Conservation (phyloP, 768 basidiomycete species). For the Serendipita sp. region DNA sequence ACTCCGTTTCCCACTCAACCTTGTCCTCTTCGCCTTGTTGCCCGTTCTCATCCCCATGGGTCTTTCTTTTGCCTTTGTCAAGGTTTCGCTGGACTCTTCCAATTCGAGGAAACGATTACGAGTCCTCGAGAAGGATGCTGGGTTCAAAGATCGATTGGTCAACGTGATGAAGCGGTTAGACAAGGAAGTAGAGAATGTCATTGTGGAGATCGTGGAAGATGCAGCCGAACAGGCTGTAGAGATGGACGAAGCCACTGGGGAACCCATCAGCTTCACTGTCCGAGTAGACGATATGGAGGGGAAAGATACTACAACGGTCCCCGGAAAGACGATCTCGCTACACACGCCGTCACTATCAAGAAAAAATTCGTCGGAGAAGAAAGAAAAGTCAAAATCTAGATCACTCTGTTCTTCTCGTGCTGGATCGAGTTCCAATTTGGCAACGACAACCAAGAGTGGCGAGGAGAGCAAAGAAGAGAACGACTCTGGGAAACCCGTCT, state of each 20-base stretch:
- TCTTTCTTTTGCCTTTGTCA: constrained; percentile 36
- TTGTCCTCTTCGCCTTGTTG: constrained; percentile 44
- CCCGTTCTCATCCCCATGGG: constrained; percentile 52
- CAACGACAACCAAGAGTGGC: background rate
- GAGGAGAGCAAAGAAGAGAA: background rate
- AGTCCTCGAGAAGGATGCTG: constrained; percentile 33
- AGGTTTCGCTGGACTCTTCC: constrained; percentile 40
- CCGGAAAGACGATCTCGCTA: background rate
- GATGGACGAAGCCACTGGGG: background rate
- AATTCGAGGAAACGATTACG: constrained; percentile 50
- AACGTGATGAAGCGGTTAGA: constrained; percentile 11
- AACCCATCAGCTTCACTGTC: constrained; percentile 12
- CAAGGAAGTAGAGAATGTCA: constrained; percentile 33
- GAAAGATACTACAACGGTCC: background rate
- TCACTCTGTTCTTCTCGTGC: background rate
- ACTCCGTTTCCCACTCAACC: constrained; percentile 49
- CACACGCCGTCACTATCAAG: background rate
- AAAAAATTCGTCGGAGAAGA: background rate
- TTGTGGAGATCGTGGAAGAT: constrained; percentile 42
- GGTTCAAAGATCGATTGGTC: background rate
- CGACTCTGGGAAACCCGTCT: constrained; percentile 15
- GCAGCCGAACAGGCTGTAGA: constrained; percentile 8
- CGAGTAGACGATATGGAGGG: constrained; percentile 6
- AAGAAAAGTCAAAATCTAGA: background rate
- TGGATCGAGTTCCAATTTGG: background rate